phyloP scores from a whole-genome alignment of 1,284 basidiomycete genomes.

The Austroboletus niveus region DNA sequence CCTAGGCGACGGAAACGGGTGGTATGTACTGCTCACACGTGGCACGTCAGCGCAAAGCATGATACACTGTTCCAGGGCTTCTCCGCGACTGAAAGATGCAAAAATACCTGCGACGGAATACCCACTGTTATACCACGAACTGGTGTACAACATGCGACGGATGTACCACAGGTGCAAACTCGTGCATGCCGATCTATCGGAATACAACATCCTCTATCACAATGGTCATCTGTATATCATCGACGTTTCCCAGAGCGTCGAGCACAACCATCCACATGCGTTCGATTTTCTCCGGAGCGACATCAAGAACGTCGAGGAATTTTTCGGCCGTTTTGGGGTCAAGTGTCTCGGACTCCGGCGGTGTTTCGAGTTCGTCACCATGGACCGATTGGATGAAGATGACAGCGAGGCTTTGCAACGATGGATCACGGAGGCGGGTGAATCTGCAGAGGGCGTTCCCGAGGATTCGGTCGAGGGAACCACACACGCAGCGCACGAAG shows the following conservation, averaged over 20 bases:
- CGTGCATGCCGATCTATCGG: conserved; percentile 96
- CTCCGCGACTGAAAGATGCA: conserved; percentile 90
- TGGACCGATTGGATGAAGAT: conserved; percentile 46
- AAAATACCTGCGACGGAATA: conserved; percentile 56
- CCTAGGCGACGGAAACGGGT: conserved; percentile 78
- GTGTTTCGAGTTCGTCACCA: conserved; percentile 88
- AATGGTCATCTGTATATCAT: conserved; percentile 87
- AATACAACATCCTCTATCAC: conserved; percentile 96
- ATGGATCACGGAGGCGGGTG: conserved; percentile 49
- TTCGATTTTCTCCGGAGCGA: conserved; percentile 96
- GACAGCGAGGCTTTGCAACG: conserved; percentile 44
- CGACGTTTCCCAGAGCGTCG: conserved; percentile 98
- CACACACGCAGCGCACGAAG: conserved; percentile 54
- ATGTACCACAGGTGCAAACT: conserved; percentile 92
- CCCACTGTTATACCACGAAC: conserved; percentile 72
- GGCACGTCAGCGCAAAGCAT: conserved; percentile 6
- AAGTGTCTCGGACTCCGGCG: conserved; percentile 76
- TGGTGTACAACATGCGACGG: conserved; percentile 76
- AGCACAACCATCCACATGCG: conserved; percentile 95
- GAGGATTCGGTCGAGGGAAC: conserved; percentile 14
- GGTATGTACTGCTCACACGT: conserved; percentile 46
- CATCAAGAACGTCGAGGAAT: conserved; percentile 91
- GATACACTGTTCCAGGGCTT: conserved; percentile 58
- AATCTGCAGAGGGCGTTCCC: conserved; percentile 11
- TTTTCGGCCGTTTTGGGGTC: conserved; percentile 80